These are phyloP conservation scores for Lentinula sp. DNA, from an alignment of 768 basidiomycete species.

Conservation along the genomic window DNA sequence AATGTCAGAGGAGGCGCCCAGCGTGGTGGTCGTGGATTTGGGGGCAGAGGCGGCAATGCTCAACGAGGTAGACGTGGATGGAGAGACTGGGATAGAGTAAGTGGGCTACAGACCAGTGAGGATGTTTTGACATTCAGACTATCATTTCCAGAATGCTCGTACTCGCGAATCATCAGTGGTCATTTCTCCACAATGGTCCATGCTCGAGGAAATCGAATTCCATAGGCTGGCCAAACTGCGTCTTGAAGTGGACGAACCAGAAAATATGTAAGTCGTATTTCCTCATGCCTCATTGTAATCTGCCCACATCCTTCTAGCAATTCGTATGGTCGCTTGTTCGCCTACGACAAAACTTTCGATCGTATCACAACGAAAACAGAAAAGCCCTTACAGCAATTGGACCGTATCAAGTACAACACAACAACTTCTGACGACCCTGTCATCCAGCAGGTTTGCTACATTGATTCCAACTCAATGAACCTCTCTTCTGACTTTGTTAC, in stretches of 20 bases:
- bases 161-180: slow-evolving; percentile 90
- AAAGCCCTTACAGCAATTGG: slow-evolving; percentile 83
- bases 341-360: slow-evolving; percentile 94
- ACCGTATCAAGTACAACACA: slow-evolving; percentile 94
- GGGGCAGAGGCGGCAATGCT: slow-evolving; percentile 30
- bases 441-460: slow-evolving; percentile 72
- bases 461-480: slow-evolving; percentile 3
- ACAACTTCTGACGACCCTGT: slow-evolving; percentile 98
- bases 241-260: slow-evolving; percentile 90
- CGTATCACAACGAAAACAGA: slow-evolving; percentile 93
- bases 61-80: slow-evolving; percentile 68
- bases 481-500: slow-evolving; percentile 1
- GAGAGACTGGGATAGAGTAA: slow-evolving; percentile 94
- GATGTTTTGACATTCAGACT: not conserved
- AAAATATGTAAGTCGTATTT: slow-evolving; percentile 64
- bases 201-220: slow-evolving; percentile 97
- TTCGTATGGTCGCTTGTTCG: slow-evolving; percentile 82
- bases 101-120: slow-evolving; percentile 8
- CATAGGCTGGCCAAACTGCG: slow-evolving; percentile 85
- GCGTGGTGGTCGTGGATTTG: slow-evolving; percentile 39
- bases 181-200: slow-evolving; percentile 88
- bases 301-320: slow-evolving; percentile 41
- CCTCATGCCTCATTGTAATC: not conserved
- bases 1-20: slow-evolving; percentile 40
- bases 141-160: slow-evolving; percentile 55